Conservation (phyloP, 2,329 filamentous ascomycete species). For the Hymenoscyphus fraxineus region DNA sequence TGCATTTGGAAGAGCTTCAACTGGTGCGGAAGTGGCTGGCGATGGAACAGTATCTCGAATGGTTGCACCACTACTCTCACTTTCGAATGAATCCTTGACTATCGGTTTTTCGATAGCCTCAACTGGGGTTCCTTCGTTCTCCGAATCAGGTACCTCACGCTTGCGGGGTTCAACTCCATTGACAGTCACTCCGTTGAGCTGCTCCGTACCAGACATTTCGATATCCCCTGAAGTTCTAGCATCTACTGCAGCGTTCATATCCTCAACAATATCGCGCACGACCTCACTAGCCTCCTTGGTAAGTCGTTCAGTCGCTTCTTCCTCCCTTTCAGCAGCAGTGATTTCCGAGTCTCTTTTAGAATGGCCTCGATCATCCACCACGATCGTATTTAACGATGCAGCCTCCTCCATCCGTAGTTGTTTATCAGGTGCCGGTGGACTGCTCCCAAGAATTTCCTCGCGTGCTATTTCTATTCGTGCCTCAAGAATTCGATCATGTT, state of each 20-base stretch:
- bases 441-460: conserved; percentile 39
- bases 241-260: conserved; percentile 27
- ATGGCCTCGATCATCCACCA: neutral
- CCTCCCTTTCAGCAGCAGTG: neutral
- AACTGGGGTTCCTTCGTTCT: conserved; percentile 25
- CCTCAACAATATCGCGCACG: conserved; percentile 29
- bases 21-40: conserved; percentile 8
- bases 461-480: conserved; percentile 31
- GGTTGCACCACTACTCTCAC: conserved; percentile 14
- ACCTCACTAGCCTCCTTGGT: conserved; percentile 26
- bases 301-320: conserved; percentile 7
- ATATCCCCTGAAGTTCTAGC: conserved; percentile 25
- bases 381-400: conserved; percentile 12
- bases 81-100: conserved; percentile 31
- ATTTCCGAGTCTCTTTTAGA: neutral
- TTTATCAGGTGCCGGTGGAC: conserved; percentile 53
- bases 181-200: conserved; percentile 8
- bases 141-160: conserved; percentile 29
- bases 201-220: conserved; percentile 16
- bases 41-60: conserved; percentile 8
- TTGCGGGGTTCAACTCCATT: conserved; percentile 14
- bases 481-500: conserved; percentile 30
- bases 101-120: conserved; percentile 31
- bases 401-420: conserved; percentile 53
- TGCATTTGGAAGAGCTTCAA: conserved; percentile 12